Percentiles rank a stretch among this genome's conserved stretches.
Conservation (phyloP, 2,329 filamentous ascomycete species). For the Pezicula carpinea region DNA sequence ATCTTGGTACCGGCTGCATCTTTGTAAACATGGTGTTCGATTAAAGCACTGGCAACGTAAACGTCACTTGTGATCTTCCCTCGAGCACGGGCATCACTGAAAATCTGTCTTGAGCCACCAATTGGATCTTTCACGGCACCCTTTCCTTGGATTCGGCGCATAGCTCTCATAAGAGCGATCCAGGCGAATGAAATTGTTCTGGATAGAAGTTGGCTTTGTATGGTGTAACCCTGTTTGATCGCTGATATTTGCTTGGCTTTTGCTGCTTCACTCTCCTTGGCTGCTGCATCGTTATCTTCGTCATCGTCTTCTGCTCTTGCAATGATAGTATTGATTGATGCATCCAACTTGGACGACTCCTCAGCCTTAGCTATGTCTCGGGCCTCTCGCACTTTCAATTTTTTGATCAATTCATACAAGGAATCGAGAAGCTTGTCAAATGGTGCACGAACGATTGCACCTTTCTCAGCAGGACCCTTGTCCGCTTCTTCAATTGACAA, state of each 20-base stretch:
- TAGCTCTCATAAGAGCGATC: constrained; percentile 91
- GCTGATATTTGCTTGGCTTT: constrained; percentile 58
- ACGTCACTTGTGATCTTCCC: constrained; percentile 91
- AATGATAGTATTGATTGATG: constrained; percentile 32
- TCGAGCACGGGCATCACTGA: constrained; percentile 80
- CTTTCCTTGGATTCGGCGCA: constrained; percentile 90
- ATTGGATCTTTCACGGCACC: constrained; percentile 41
- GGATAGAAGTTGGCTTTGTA: constrained; percentile 71
- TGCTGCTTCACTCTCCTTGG: constrained; percentile 33
- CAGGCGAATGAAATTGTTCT: constrained; percentile 88
- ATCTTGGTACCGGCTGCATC: constrained; percentile 91
- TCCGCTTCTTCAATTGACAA: constrained; percentile 74
- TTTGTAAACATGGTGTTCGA: constrained; percentile 95
- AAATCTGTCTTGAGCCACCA: constrained; percentile 76
- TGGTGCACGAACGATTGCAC: constrained; percentile 65
- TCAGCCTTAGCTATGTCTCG: constrained; percentile 53
- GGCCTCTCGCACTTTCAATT: constrained; percentile 60
- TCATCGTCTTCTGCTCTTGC: constrained; percentile 47
- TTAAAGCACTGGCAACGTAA: constrained; percentile 86
- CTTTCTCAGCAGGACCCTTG: constrained; percentile 57
- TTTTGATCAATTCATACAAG: constrained; percentile 81
- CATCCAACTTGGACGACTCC: constrained; percentile 36
- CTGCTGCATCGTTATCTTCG: constrained; percentile 31
- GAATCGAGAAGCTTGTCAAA: constrained; percentile 80
- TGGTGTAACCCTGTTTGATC: constrained; percentile 62